Conservation (phyloP, 345 rosid genomes). For the Lepidium aucheri region DNA sequence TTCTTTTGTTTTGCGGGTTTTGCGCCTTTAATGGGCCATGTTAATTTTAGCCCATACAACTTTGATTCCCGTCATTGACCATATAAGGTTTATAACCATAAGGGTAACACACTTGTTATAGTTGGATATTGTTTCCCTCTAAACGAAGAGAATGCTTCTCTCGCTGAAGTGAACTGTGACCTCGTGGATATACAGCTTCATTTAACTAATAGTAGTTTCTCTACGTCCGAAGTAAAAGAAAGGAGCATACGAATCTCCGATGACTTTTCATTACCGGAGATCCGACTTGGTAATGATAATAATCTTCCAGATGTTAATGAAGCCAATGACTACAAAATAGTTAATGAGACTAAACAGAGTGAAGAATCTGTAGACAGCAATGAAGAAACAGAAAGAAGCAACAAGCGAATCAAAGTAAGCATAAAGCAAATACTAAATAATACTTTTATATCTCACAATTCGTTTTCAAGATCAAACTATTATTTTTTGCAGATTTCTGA, state of each 20-base stretch:
- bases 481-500: not conserved
- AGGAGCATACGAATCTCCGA: not conserved
- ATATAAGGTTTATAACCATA: not conserved
- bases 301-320: not conserved
- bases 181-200: too few relatives aligned
- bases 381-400: not conserved
- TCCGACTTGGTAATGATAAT: not conserved
- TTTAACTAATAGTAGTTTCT: not conserved
- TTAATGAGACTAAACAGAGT: not conserved
- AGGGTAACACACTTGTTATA: not conserved
- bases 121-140: not conserved
- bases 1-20: too few relatives aligned
- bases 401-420: not conserved
- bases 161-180: too few relatives aligned
- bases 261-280: not conserved
- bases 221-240: not conserved
- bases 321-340: not conserved
- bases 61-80: not conserved
- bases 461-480: not conserved
- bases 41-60: too few relatives aligned
- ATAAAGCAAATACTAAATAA: not conserved
- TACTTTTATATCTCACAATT: not conserved
- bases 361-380: not conserved
- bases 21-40: too few relatives aligned
- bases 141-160: not conserved